Conservation (phyloP, 768 basidiomycete species). For the Rhizopogon vinicolor region DNA sequence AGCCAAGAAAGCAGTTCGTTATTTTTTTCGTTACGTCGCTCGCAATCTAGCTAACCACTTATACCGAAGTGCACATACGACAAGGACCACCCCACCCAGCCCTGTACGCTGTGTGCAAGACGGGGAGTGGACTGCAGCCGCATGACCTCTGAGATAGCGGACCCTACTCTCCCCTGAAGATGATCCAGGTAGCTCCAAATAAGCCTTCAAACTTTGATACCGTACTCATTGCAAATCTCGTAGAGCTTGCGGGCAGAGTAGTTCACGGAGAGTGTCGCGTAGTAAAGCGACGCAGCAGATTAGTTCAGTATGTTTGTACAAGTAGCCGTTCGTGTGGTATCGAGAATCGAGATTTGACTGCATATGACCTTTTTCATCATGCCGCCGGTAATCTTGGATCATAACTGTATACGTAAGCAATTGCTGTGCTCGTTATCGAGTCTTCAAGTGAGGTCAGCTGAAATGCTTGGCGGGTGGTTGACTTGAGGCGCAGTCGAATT, state of each 20-base stretch:
- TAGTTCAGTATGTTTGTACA: background rate
- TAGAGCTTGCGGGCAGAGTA: background rate
- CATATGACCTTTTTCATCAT: background rate
- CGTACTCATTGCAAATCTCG: background rate
- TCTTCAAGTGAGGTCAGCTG: too few species aligned
- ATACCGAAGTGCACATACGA: conserved; percentile 9
- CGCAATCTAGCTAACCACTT: background rate
- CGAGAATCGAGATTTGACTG: background rate
- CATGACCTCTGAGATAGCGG: background rate
- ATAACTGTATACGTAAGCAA: background rate
- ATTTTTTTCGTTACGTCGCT: background rate
- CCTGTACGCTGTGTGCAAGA: conserved; percentile 18
- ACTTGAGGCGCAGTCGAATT: background rate
- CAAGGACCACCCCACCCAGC: conserved; percentile 4
- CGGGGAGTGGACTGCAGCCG: conserved; percentile 11
- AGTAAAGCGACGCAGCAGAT: too few species aligned
- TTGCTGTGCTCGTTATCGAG: background rate
- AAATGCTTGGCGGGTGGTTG: background rate
- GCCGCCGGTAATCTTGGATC: background rate
- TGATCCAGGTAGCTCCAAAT: background rate
- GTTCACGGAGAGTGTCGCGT: background rate
- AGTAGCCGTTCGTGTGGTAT: background rate
- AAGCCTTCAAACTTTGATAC: background rate
- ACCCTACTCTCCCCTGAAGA: background rate
- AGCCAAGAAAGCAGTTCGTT: background rate